Evolutionary conservation across 2,329 filamentous ascomycete genomes (phyloP).

Genomic region (Neofusicoccum kwambonambiense): DNA sequence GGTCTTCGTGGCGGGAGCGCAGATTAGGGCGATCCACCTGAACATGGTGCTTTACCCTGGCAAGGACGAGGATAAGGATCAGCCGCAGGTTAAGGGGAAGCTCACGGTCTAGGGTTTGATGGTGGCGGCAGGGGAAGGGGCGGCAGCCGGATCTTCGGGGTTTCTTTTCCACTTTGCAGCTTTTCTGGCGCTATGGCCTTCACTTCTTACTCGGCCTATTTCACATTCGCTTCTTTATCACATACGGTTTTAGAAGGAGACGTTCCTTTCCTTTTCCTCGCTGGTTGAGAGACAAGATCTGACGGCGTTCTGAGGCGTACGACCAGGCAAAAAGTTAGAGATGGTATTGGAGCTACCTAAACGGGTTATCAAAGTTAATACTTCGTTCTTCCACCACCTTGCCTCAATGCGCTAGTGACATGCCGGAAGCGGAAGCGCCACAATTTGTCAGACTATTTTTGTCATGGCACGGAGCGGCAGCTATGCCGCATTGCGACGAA

Average conservation of each 20-base stretch:
- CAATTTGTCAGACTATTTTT: background rate
- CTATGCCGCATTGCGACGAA: background rate
- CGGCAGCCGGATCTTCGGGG: background rate
- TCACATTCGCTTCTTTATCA: conserved; percentile 4
- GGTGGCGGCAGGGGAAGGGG: background rate
- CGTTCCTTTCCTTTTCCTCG: background rate
- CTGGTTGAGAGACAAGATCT: background rate
- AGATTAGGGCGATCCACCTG: conserved; percentile 51
- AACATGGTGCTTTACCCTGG: conserved; percentile 58
- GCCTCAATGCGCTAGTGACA: background rate
- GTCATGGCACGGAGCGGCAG: background rate
- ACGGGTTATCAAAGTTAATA: background rate
- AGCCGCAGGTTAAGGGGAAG: background rate
- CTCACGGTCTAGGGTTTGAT: background rate
- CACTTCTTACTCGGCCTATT: background rate
- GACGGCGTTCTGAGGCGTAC: background rate
- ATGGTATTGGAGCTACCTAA: background rate
- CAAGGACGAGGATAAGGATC: conserved; percentile 15
- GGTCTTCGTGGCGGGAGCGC: conserved; percentile 53
- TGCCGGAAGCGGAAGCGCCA: background rate
- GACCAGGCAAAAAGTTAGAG: background rate
- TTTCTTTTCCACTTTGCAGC: background rate
- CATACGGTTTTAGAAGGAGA: background rate
- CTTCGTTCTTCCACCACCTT: background rate
- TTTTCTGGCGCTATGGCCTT: background rate